A percentile compares a stretch with the other conserved stretches of the same genome.
These are phyloP conservation scores for Euphorbia corollata DNA, from an alignment of 441 rosid species.

Conservation along the genomic window DNA sequence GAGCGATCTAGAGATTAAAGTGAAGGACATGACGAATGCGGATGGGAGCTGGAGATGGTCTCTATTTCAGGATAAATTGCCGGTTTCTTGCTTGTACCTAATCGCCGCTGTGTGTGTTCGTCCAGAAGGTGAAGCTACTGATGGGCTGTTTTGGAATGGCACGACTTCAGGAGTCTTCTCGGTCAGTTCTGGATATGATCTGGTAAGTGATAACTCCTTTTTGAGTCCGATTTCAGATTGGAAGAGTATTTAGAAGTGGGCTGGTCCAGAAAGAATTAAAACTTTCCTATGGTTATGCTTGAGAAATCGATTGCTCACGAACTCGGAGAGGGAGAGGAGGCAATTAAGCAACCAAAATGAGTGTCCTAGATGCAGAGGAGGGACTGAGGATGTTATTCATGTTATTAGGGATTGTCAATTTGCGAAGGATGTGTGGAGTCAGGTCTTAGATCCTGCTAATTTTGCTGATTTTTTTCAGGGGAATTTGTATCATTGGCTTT, in stretches of 20 bases:
- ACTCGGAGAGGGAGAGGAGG: neutral
- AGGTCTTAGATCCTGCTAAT: neutral
- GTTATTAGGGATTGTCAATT: neutral
- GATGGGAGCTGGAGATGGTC: neutral
- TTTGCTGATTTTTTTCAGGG: neutral
- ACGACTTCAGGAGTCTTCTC: neutral
- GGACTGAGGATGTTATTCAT: neutral
- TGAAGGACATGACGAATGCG: neutral
- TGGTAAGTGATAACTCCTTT: neutral
- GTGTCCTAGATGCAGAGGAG: neutral
- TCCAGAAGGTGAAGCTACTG: too few relatives aligned
- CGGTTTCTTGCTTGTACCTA: too few relatives aligned
- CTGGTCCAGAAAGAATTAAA: neutral
- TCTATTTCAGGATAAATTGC: too few relatives aligned
- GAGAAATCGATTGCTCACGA: neutral
- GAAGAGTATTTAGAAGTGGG: neutral
- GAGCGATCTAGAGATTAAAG: neutral
- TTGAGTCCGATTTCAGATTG: neutral
- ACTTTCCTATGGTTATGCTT: neutral
- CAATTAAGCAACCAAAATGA: neutral
- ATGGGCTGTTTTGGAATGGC: neutral
- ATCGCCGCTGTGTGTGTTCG: too few relatives aligned
- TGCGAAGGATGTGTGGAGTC: neutral
- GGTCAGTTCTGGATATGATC: neutral
- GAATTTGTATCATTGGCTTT: neutral